Base-by-base conservation (phyloP, 768 basidiomycete species). In the Sistotremastrum niveocremeum region DNA sequence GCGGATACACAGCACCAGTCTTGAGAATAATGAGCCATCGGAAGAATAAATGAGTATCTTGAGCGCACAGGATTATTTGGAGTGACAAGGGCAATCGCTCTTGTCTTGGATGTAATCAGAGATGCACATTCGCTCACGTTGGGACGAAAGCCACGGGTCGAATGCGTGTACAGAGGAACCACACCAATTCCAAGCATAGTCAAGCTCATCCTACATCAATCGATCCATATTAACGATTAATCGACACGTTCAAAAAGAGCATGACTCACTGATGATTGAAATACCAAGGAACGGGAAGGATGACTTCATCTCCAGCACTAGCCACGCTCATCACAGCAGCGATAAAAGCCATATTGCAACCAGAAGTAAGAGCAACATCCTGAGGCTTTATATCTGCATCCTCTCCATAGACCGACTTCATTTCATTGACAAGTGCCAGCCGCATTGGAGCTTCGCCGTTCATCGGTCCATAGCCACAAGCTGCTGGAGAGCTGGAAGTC, bases 201-300 rank as follows among this genome's bases (percentile, higher is more conserved):
- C 32, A 83, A 61, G 3, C 70, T 71, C 85, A 87, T 87, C 51
- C 75, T 83, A 49, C n/a, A 12, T 36, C 5, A 6, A 10, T 28
- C 34, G 39, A 32, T 12, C 37, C 47, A 29, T 34, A 5, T 34
- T 29, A 37, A n/a, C 11, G 38, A 29, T 32, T 43, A 29, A 8
- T 52, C 39, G 3, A 47, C 45, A 33, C 50, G 51, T 36, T 45
- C 33, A 41, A 11, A 38, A 12, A 39, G 33, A 41, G 8, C 3
- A 11, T 12, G 45, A 42, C 69, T 52, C 60, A 82, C 73, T 76
- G 68, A 44, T 77, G 74, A 57, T 79, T 78, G 51, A 82, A 78
- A 51, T 84, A 83, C 80, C 81, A 81, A 20, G 84, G 84, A 1
- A 77, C 66, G 20, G 84, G 83, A 11, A 87, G 58, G 33, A 87